A percentile compares a stretch with the other conserved stretches of the same genome.
Conservation (phyloP, 2,329 filamentous ascomycete species). For the Epichloe uncinata region DNA sequence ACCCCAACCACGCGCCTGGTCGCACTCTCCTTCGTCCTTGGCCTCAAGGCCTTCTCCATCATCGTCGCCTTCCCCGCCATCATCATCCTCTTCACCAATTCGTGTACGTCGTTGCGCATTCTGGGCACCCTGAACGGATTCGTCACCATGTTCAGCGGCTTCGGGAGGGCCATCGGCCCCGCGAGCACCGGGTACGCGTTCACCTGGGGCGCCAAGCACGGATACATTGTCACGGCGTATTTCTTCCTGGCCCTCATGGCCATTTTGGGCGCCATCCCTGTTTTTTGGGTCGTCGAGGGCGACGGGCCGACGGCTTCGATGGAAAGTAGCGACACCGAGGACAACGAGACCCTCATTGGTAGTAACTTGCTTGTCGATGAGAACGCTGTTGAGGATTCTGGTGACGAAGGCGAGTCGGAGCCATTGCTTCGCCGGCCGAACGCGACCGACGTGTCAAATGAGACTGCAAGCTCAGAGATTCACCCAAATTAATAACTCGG, state of each 20-base stretch:
- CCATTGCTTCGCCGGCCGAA: conserved; percentile 8
- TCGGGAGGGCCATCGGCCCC: conserved; percentile 71
- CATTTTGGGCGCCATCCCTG: conserved; percentile 53
- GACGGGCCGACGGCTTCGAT: conserved; percentile 43
- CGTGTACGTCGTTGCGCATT: conserved; percentile 55
- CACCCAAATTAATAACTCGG: too few relatives aligned
- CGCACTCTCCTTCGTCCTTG: conserved; percentile 54
- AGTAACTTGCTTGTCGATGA: conserved; percentile 13
- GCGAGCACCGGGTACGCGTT: conserved; percentile 61
- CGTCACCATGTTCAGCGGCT: conserved; percentile 66
- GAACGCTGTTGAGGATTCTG: conserved; percentile 10
- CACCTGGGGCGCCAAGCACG: conserved; percentile 58
- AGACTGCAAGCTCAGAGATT: background rate
- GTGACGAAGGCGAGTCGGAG: conserved; percentile 6
- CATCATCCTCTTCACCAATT: conserved; percentile 85
- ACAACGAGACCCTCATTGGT: conserved; percentile 10
- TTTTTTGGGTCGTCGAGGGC: conserved; percentile 61
- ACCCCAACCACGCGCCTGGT: conserved; percentile 36
- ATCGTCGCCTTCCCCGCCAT: conserved; percentile 84
- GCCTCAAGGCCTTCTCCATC: conserved; percentile 58
- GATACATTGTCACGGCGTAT: conserved; percentile 70
- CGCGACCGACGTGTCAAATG: background rate
- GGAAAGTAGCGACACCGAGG: conserved; percentile 21
- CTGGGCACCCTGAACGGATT: conserved; percentile 86
- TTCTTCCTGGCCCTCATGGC: conserved; percentile 59